phyloP scores from a whole-genome alignment of 2,329 filamentous ascomycete genomes.

The Pseudogymnoascus sp. region DNA sequence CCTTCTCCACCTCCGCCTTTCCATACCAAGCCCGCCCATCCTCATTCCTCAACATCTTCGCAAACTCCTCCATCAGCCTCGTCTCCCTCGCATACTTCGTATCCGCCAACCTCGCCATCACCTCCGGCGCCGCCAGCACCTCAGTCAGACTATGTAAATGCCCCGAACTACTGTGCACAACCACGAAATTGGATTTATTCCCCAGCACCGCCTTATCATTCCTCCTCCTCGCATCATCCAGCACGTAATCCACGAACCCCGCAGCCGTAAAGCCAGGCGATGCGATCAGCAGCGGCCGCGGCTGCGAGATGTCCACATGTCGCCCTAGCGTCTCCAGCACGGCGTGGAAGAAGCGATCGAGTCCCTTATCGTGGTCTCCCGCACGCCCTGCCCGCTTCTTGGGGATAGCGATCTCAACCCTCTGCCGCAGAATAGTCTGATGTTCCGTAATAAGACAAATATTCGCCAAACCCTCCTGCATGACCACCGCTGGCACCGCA shows the following conservation, averaged over 20 bases:
- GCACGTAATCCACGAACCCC: slow-evolving; percentile 70
- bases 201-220: slow-evolving; percentile 62
- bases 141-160: slow-evolving; percentile 84
- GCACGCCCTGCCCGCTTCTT: slow-evolving; percentile 54
- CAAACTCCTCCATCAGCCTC: slow-evolving; percentile 75
- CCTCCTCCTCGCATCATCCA: slow-evolving; percentile 49
- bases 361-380: slow-evolving; percentile 60
- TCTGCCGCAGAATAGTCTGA: slow-evolving; percentile 66
- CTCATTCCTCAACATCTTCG: slow-evolving; percentile 68
- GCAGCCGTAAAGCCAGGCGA: slow-evolving; percentile 81
- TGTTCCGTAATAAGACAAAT: slow-evolving; percentile 76
- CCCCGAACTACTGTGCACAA: slow-evolving; percentile 78
- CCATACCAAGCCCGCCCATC: slow-evolving; percentile 91
- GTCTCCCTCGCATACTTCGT: slow-evolving; percentile 85
- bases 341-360: slow-evolving; percentile 71
- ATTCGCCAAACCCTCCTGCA: slow-evolving; percentile 82
- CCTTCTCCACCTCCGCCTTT: slow-evolving; percentile 68
- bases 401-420: slow-evolving; percentile 58
- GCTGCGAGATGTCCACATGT: slow-evolving; percentile 64
- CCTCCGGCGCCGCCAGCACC: slow-evolving; percentile 72
- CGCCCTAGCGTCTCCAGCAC: slow-evolving; percentile 67
- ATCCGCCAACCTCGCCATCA: slow-evolving; percentile 68
- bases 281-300: slow-evolving; percentile 71
- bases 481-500: slow-evolving; percentile 80
- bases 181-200: slow-evolving; percentile 54